Percentiles rank a stretch among this genome's conserved stretches.
phyloP scores from a whole-genome alignment of 2,329 filamentous ascomycete genomes.

The Dendrostoma leiphaemia region DNA sequence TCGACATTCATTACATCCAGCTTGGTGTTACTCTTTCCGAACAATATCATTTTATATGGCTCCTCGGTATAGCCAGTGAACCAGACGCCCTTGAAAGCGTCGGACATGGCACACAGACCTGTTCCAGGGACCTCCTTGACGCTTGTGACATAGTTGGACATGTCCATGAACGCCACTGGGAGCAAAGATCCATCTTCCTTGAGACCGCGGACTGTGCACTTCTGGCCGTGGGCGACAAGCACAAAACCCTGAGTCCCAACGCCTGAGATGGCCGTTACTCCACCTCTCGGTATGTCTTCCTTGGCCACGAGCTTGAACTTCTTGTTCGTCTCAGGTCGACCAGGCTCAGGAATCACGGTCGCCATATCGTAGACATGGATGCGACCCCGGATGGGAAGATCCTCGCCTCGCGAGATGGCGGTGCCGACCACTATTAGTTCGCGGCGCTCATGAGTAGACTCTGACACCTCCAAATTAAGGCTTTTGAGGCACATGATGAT shows the following conservation, averaged over 20 bases:
- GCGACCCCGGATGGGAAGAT: slow-evolving; percentile 78
- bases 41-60: slow-evolving; percentile 90
- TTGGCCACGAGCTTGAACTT: slow-evolving; percentile 82
- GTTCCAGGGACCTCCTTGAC: slow-evolving; percentile 80
- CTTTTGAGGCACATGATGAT: slow-evolving; percentile 78
- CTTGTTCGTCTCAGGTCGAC: slow-evolving; percentile 78
- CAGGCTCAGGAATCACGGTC: slow-evolving; percentile 85
- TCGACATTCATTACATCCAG: slow-evolving; percentile 81
- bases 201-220: slow-evolving; percentile 92
- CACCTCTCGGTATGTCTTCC: slow-evolving; percentile 88
- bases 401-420: slow-evolving; percentile 82
- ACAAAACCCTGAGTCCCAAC: slow-evolving; percentile 86
- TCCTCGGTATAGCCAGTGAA: slow-evolving; percentile 96
- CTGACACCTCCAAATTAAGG: slow-evolving; percentile 84
- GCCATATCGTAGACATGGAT: slow-evolving; percentile 92
- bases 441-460: slow-evolving; percentile 82
- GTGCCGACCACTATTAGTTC: slow-evolving; percentile 84
- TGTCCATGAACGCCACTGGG: slow-evolving; percentile 95
- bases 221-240: slow-evolving; percentile 90
- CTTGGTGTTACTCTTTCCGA: slow-evolving; percentile 79
- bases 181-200: slow-evolving; percentile 93
- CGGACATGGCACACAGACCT: slow-evolving; percentile 82
- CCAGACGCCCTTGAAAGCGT: slow-evolving; percentile 92
- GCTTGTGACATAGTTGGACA: slow-evolving; percentile 89
- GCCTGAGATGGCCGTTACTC: slow-evolving; percentile 81